These are phyloP conservation scores for Circinella minor DNA, from an alignment of 371 early-diverging fungal genomes.

Conservation along the genomic window DNA sequence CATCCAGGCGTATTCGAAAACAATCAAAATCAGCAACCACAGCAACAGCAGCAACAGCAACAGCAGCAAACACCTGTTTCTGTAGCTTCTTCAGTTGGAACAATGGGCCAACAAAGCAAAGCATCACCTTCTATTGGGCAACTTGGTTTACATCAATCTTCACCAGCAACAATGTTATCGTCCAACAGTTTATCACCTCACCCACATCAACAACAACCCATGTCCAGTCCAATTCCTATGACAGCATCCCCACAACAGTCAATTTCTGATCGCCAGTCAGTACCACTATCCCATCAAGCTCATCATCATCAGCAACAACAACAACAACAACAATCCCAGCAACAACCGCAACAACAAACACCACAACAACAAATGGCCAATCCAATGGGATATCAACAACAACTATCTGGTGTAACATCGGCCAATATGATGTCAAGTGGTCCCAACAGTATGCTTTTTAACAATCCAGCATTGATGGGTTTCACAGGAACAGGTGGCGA, in stretches of 20 bases:
- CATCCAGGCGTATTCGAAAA: constrained; percentile 34
- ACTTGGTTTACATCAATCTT: constrained; percentile 4
- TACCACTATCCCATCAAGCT: background rate
- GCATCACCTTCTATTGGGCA: constrained; percentile 3
- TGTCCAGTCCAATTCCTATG: constrained; percentile 18
- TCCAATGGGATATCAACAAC: constrained; percentile 14
- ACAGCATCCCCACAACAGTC: constrained; percentile 15
- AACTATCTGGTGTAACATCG: constrained; percentile 1
- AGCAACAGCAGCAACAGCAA: constrained; percentile 7
- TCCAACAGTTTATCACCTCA: constrained; percentile 6
- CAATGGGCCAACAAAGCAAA: background rate
- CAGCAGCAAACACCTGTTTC: constrained; percentile 10
- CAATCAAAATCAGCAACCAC: constrained; percentile 2
- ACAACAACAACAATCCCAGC: constrained; percentile 8
- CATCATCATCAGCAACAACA: constrained; percentile 7
- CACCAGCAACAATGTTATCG: constrained; percentile 5
- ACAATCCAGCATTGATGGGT: constrained; percentile 18
- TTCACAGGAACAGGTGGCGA: constrained; percentile 10
- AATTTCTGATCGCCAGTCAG: constrained; percentile 10
- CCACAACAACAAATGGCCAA: constrained; percentile 1
- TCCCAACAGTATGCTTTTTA: constrained; percentile 9
- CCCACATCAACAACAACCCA: constrained; percentile 10
- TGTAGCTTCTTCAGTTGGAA: background rate
- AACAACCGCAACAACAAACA: background rate
- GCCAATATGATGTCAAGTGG: constrained; percentile 15